Evolutionary conservation across 345 rosid genomes (phyloP).

Genomic region (Rhodamnia argentea): DNA sequence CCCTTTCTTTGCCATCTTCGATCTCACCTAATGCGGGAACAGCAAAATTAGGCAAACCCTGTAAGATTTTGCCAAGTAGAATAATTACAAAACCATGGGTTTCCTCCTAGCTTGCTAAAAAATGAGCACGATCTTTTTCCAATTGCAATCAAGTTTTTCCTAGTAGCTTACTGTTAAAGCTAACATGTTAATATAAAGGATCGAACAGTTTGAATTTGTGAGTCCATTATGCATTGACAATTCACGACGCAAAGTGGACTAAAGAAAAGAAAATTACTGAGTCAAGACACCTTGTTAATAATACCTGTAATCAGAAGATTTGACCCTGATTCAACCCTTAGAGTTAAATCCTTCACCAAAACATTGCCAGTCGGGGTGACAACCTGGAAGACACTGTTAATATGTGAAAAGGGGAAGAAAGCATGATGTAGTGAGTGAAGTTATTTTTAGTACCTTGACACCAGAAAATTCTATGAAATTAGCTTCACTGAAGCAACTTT

Average conservation of each 20-base stretch:
- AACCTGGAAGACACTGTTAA: slow-evolving; percentile 41
- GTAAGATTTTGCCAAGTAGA: background rate
- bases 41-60: background rate
- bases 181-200: background rate
- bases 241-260: background rate
- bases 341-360: slow-evolving; percentile 85
- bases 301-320: slow-evolving; percentile 97
- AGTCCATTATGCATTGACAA: background rate
- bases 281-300: background rate
- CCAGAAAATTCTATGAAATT: slow-evolving; percentile 81
- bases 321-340: slow-evolving; percentile 85
- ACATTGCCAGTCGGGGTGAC: slow-evolving; percentile 91
- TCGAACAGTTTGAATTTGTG: background rate
- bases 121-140: background rate
- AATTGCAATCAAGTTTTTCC: background rate
- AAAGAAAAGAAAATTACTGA: background rate
- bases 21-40: background rate
- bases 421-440: background rate
- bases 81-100: background rate
- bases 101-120: background rate
- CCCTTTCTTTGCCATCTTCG: background rate
- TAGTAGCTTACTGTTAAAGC: background rate
- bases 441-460: slow-evolving; percentile 66
- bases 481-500: slow-evolving; percentile 78
- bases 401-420: background rate